phyloP scores from a whole-genome alignment of 768 basidiomycete species.

The Psilocybe cyanescens region DNA sequence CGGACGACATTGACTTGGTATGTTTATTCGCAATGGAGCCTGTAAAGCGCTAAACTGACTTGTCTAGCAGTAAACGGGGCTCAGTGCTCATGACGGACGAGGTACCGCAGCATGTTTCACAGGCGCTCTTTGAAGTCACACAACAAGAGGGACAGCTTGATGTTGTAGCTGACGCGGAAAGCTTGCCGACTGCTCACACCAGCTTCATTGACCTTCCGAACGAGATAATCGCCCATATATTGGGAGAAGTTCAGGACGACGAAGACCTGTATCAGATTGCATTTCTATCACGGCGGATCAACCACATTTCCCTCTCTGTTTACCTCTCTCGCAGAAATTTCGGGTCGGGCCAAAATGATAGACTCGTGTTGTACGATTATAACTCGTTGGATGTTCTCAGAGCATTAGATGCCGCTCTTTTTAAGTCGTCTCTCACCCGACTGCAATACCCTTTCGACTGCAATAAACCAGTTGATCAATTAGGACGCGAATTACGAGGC shows the following conservation, averaged over 20 bases:
- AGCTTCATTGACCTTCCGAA: conserved; percentile 29
- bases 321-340: conserved; percentile 27
- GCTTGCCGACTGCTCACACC: background rate
- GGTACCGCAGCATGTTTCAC: no score
- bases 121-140: background rate
- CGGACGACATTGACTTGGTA: background rate
- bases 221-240: conserved; percentile 30
- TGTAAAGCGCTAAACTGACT: background rate
- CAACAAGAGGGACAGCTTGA: background rate
- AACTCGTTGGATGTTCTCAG: conserved; percentile 20
- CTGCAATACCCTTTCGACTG: conserved; percentile 11
- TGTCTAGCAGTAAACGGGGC: background rate
- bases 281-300: conserved; percentile 25
- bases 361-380: conserved; percentile 24
- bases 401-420: conserved; percentile 23
- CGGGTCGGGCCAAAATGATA: conserved; percentile 15
- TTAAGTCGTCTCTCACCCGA: conserved; percentile 18
- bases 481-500: conserved; percentile 1
- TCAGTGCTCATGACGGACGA: no score
- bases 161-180: background rate
- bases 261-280: conserved; percentile 23
- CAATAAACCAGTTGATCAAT: conserved; percentile 1
- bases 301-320: conserved; percentile 29
- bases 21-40: background rate
- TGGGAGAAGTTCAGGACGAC: conserved; percentile 24